Evolutionary conservation across 2,329 filamentous ascomycete species (phyloP).

Genomic region (Metarhizium robertsii): DNA sequence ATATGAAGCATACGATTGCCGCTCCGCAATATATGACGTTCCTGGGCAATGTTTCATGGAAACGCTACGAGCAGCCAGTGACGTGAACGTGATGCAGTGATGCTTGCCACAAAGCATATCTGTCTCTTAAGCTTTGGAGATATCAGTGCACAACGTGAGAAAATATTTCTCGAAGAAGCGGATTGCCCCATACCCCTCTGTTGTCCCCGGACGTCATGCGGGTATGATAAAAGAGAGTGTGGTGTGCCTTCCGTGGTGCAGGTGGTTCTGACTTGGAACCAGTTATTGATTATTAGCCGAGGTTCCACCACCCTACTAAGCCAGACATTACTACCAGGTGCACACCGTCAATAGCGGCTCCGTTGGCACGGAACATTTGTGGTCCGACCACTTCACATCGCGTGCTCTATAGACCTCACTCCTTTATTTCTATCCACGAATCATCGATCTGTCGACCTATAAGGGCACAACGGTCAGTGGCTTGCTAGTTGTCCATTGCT

Average conservation of each 20-base stretch:
- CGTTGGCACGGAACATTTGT: background rate
- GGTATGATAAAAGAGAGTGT: background rate
- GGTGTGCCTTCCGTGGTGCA: conserved; percentile 1
- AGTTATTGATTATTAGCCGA: conserved; percentile 19
- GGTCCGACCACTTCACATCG: background rate
- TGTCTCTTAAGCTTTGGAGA: background rate
- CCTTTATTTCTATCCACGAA: background rate
- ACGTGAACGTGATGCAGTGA: background rate
- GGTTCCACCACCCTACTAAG: conserved; percentile 16
- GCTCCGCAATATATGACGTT: background rate
- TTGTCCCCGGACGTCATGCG: too few species aligned
- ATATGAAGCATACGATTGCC: conserved; percentile 3
- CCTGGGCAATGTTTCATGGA: too few species aligned
- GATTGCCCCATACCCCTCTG: too few species aligned
- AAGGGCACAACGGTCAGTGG: background rate
- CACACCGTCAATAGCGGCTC: background rate
- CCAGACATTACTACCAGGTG: background rate
- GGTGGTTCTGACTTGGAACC: too few species aligned
- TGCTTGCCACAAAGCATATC: background rate
- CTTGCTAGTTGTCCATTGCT: background rate
- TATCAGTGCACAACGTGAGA: background rate
- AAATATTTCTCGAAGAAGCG: too few species aligned
- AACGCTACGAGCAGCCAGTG: background rate
- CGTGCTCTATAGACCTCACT: background rate
- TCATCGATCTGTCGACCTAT: background rate